Conservation (phyloP, 768 basidiomycete species). For the Boletus rufocinnamomeus region DNA sequence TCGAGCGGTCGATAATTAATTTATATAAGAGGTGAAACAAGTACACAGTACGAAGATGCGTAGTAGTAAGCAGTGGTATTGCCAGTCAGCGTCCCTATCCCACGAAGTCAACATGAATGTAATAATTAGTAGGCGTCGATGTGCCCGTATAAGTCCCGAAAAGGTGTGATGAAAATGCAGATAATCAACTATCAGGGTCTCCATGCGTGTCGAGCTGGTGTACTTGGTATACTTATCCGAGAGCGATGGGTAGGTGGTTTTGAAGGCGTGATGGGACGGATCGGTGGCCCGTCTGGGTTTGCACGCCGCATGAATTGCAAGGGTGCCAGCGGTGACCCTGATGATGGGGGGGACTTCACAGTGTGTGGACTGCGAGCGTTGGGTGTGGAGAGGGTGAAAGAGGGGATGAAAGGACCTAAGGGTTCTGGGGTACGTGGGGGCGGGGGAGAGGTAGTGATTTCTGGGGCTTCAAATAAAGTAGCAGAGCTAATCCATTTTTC, state of each 20-base stretch:
- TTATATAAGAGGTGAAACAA: slow-evolving; percentile 24
- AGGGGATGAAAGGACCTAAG: slow-evolving; percentile 53
- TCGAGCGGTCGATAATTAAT: slow-evolving; percentile 7
- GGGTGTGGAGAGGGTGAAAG: slow-evolving; percentile 61
- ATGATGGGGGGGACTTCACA: slow-evolving; percentile 53
- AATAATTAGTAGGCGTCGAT: slow-evolving; percentile 29
- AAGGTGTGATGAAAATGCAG: slow-evolving; percentile 18
- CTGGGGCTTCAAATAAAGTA: slow-evolving; percentile 61
- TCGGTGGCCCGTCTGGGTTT: slow-evolving; percentile 52
- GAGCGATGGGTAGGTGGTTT: slow-evolving; percentile 52
- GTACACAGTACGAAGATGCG: slow-evolving; percentile 30
- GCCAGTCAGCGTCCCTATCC: slow-evolving; percentile 30
- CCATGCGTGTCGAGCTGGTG: slow-evolving; percentile 61
- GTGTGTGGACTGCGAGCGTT: slow-evolving; percentile 48
- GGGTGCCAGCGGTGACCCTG: slow-evolving; percentile 75
- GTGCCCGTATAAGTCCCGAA: slow-evolving; percentile 21
- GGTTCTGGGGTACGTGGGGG: slow-evolving; percentile 72
- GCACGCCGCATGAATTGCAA: slow-evolving; percentile 86
- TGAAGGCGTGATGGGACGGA: slow-evolving; percentile 67
- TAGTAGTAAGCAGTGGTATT: slow-evolving; percentile 24
- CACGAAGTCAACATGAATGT: slow-evolving; percentile 32
- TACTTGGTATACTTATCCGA: slow-evolving; percentile 41
- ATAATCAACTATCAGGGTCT: slow-evolving; percentile 49
- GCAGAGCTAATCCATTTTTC: slow-evolving; percentile 86
- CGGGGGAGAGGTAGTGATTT: slow-evolving; percentile 39